Evolutionary conservation across 441 rosid genomes (phyloP).

Genomic region (Adansonia grandidieri): DNA sequence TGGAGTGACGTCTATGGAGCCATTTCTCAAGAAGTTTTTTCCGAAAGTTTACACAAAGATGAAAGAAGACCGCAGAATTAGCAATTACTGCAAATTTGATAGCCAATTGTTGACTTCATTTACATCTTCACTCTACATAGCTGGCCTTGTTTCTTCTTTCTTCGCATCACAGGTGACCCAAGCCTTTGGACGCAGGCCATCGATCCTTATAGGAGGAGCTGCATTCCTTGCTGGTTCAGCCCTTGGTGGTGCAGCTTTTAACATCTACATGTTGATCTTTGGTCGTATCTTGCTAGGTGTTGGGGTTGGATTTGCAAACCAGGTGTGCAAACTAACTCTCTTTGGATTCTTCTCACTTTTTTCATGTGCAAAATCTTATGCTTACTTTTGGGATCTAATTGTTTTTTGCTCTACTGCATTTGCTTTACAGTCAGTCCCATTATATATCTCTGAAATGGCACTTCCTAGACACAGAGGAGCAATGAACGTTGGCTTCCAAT

Average conservation of each 20-base stretch:
- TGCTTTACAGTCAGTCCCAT: conserved; percentile 39
- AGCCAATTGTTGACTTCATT: conserved; percentile 56
- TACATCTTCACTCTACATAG: conserved; percentile 61
- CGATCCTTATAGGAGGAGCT: conserved; percentile 50
- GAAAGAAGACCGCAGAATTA: conserved; percentile 44
- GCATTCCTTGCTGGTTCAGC: conserved; percentile 56
- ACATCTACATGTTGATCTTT: conserved; percentile 51
- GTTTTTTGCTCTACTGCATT: not conserved
- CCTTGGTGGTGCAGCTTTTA: conserved; percentile 54
- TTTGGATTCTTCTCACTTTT: not conserved
- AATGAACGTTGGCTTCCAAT: conserved; percentile 42
- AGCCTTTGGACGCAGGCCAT: conserved; percentile 57
- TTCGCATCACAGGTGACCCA: conserved; percentile 50
- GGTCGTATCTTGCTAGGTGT: conserved; percentile 61
- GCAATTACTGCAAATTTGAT: conserved; percentile 61
- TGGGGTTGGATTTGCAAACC: conserved; percentile 65
- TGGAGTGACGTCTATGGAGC: conserved; percentile 70
- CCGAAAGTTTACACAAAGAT: conserved; percentile 49
- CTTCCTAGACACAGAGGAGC: conserved; percentile 46
- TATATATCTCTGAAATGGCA: conserved; percentile 52
- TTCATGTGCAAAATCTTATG: not conserved
- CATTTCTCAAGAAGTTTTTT: conserved; percentile 57
- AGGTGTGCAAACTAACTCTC: conserved; percentile 33
- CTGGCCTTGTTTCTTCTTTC: conserved; percentile 50
- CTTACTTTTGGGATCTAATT: conserved; percentile 2